Evolutionary conservation across 768 basidiomycete species (phyloP), one percentile per base, ranked within the genome.

Genomic region (Phallus indusiatus): DNA sequence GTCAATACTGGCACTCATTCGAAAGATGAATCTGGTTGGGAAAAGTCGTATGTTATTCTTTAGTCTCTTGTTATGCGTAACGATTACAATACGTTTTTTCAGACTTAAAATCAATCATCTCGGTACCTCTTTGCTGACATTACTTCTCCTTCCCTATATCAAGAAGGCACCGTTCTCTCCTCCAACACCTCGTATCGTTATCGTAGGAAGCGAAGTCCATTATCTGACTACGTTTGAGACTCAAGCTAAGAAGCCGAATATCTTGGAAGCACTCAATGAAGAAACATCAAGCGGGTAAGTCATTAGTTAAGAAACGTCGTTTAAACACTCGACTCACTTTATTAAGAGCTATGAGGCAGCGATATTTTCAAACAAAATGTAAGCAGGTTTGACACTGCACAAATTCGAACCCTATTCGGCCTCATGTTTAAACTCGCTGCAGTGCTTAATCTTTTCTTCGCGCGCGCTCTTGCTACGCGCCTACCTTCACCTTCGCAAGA

Each of bases 391-490:
- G 5, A 17, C n/a, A 20, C 35, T 36, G 28, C 35, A 16, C 42
- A 22, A 10, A 10, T 17, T 18, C 35, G 14, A 11, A 5, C 20
- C 35, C 17, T 18, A 14, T 20, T n/a, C n/a, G n/a, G 5, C 8
- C 5, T 5, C 14, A 18, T 5, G 22, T 14, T 18, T n/a, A 4
- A 34, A n/a, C n/a, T n/a, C n/a, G 11, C n/a, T 34, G 24, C 28
- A 61, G 60, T 61, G n/a, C 36, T 61, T 37, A 61, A 58, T 49
- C 35, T 58, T 21, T 28, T 61, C 55, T 57, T 58, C 60, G 50
- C 55, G 18, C 22, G 42, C 14, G 17, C 42, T 12, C 47, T 61
- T 17, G 6, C 60, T 22, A 9, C 9, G 7, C 56, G 28, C n/a
- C 55, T 61, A 22, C 49, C 49, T 8, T 37, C 36, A 37, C 36